These are phyloP conservation scores for Coniochaeta ligniaria DNA, from an alignment of 2,329 filamentous ascomycete species.

Conservation along the genomic window DNA sequence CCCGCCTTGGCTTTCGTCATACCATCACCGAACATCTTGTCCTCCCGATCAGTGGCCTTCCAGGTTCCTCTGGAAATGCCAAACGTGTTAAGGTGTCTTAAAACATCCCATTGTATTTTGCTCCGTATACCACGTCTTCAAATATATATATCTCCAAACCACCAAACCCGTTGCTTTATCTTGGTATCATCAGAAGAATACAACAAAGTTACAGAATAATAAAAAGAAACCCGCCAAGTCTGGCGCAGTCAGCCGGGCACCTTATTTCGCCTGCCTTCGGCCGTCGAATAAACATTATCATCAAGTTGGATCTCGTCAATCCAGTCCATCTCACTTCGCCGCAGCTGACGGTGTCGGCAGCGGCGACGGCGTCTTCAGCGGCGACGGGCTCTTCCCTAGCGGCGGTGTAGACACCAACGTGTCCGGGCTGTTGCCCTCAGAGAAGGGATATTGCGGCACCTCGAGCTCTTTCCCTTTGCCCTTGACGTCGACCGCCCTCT, in stretches of 20 bases:
- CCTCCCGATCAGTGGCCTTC: too few relatives aligned
- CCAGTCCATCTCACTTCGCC: background rate
- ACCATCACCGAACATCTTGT: too few relatives aligned
- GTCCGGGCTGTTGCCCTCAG: slow-evolving; percentile 15
- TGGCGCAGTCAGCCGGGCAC: background rate
- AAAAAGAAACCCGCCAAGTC: slow-evolving; percentile 2
- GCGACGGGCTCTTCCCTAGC: slow-evolving; percentile 6
- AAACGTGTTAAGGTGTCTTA: background rate
- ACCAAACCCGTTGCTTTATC: background rate
- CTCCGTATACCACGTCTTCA: background rate
- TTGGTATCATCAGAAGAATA: background rate
- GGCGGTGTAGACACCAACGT: slow-evolving; percentile 16
- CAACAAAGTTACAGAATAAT: background rate
- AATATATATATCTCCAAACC: background rate
- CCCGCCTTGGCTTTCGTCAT: too few relatives aligned
- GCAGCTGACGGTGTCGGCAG: background rate
- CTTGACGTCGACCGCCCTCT: background rate
- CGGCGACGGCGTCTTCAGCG: background rate
- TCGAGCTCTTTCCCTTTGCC: slow-evolving; percentile 7
- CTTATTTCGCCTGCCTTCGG: background rate
- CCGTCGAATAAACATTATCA: slow-evolving; percentile 1
- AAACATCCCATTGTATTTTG: background rate
- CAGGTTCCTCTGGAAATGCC: too few relatives aligned
- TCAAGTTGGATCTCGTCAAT: background rate
- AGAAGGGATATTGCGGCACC: slow-evolving; percentile 4